These are phyloP conservation scores for Saccharomycopsis fermentans DNA, from an alignment of 805 yeast genomes.

Conservation along the genomic window DNA sequence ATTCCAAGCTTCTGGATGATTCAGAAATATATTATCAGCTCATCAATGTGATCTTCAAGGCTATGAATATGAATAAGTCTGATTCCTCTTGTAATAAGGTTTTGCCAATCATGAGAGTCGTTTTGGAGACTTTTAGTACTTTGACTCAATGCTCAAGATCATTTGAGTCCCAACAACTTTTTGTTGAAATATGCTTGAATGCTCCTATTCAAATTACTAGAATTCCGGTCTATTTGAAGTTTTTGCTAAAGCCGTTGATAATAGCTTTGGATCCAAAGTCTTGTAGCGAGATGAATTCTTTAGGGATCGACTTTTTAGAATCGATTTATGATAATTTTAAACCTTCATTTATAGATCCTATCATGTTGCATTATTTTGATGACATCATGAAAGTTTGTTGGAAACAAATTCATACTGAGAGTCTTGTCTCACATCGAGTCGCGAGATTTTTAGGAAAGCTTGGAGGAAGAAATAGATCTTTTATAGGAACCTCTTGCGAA, in stretches of 20 bases:
- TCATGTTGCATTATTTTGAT: constrained; percentile 88
- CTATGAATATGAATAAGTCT: constrained; percentile 93
- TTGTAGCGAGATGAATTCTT: constrained; percentile 81
- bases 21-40: constrained; percentile 84
- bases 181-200: constrained; percentile 88
- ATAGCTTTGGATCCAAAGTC: constrained; percentile 65
- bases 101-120: constrained; percentile 76
- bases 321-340: constrained; percentile 92
- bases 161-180: constrained; percentile 85
- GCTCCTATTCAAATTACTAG: constrained; percentile 93
- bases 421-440: constrained; percentile 63
- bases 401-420: constrained; percentile 62
- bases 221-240: constrained; percentile 81
- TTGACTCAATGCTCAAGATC: constrained; percentile 74
- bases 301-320: constrained; percentile 88
- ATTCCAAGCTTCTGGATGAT: constrained; percentile 77
- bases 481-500: constrained; percentile 64
- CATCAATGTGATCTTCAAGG: constrained; percentile 80
- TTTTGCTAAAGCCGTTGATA: constrained; percentile 83
- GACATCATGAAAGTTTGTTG: constrained; percentile 90
- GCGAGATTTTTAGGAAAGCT: constrained; percentile 86
- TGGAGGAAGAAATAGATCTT: constrained; percentile 90
- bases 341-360: constrained; percentile 94
- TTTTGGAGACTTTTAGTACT: constrained; percentile 75
- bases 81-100: constrained; percentile 64